These are phyloP conservation scores for Rhodotorula diobovata DNA, from an alignment of 768 basidiomycete species.

Conservation along the genomic window DNA sequence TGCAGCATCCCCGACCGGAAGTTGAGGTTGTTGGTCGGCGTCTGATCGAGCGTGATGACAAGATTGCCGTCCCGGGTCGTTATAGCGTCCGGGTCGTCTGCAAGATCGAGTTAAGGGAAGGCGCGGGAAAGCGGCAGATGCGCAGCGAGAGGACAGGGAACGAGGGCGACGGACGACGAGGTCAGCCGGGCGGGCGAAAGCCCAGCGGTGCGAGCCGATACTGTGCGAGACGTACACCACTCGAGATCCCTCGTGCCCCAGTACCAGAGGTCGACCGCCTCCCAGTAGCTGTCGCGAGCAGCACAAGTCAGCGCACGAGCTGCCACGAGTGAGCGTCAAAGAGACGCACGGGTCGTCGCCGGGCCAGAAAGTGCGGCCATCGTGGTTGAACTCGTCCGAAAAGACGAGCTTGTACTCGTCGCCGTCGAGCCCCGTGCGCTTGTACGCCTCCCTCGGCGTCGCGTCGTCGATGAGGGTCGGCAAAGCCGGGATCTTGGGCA, in stretches of 20 bases:
- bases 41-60: conserved; percentile 29
- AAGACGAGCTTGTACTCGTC: conserved; percentile 73
- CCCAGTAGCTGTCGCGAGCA: conserved; percentile 48
- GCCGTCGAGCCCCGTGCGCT: conserved; percentile 70
- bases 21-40: conserved; percentile 25
- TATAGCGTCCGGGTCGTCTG: conserved; percentile 47
- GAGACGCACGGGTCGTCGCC: conserved; percentile 10
- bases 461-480: conserved; percentile 66
- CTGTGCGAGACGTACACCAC: conserved; percentile 3
- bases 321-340: too few species aligned
- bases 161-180: too few species aligned
- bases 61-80: conserved; percentile 48
- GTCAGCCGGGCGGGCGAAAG: too few species aligned
- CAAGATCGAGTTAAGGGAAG: too few species aligned
- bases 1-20: conserved; percentile 58
- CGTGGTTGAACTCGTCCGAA: conserved; percentile 75
- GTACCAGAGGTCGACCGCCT: conserved; percentile 46
- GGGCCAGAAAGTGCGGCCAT: conserved; percentile 66
- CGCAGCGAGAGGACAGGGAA: too few species aligned
- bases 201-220: too few species aligned
- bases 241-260: neutral
- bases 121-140: neutral
- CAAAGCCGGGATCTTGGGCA: conserved; percentile 45
- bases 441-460: conserved; percentile 61
- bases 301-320: neutral